These are phyloP conservation scores for Diaporthe longicolla DNA, from an alignment of 2,329 filamentous ascomycete genomes.

Conservation along the genomic window DNA sequence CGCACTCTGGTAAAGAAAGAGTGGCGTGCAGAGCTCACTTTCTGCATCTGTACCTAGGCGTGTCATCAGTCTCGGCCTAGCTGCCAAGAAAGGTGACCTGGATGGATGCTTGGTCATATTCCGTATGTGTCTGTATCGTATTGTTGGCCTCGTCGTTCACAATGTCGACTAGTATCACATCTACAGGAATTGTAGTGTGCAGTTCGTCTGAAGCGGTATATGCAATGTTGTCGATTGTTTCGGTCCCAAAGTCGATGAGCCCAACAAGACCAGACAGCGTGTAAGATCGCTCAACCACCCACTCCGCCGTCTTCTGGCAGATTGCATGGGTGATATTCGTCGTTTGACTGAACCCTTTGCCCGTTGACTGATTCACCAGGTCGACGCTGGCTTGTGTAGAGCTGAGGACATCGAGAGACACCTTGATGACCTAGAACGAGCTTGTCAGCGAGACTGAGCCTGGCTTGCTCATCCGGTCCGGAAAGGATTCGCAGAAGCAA, in stretches of 20 bases:
- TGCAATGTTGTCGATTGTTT: background rate
- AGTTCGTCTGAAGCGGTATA: background rate
- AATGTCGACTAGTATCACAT: background rate
- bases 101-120: too few species aligned
- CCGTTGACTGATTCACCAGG: background rate
- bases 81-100: background rate
- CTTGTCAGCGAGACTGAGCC: too few species aligned
- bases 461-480: too few species aligned
- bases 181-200: background rate
- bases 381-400: background rate
- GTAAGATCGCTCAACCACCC: background rate
- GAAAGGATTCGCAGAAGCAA: too few species aligned
- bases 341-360: background rate
- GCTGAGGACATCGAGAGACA: background rate
- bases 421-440: too few species aligned
- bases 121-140: background rate
- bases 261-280: background rate
- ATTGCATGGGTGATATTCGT: background rate
- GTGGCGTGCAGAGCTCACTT: background rate
- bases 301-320: background rate
- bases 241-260: background rate
- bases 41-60: background rate
- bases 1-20: background rate
- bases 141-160: background rate
- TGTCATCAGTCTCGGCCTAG: background rate